These are phyloP conservation scores for Fonsecaea monophora DNA, from an alignment of 2,329 filamentous ascomycete genomes.

Conservation along the genomic window DNA sequence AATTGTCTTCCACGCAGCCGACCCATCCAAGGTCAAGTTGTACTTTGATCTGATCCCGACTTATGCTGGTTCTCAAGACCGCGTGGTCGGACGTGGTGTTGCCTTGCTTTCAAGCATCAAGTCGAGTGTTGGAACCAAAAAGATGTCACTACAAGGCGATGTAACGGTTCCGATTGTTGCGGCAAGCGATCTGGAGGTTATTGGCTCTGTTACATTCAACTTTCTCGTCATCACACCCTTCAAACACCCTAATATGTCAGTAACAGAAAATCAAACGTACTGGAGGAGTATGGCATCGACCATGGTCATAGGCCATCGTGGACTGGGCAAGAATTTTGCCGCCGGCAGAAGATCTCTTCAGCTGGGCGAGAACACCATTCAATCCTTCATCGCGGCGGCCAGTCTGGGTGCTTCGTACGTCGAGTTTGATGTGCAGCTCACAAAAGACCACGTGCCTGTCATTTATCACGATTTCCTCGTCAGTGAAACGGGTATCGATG, in stretches of 20 bases:
- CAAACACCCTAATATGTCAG: slow-evolving; percentile 88
- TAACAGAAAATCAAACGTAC: slow-evolving; percentile 89
- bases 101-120: slow-evolving; percentile 87
- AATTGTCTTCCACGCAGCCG: slow-evolving; percentile 82
- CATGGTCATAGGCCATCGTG: slow-evolving; percentile 77
- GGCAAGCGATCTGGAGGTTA: slow-evolving; percentile 81
- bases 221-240: slow-evolving; percentile 96
- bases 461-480: slow-evolving; percentile 99
- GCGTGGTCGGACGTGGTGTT: slow-evolving; percentile 84
- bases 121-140: slow-evolving; percentile 78
- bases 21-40: slow-evolving; percentile 81
- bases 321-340: slow-evolving; percentile 86
- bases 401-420: slow-evolving; percentile 82
- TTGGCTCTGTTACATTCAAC: slow-evolving; percentile 95
- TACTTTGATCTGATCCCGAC: slow-evolving; percentile 95
- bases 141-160: slow-evolving; percentile 92
- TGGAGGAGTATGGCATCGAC: slow-evolving; percentile 92
- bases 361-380: slow-evolving; percentile 93
- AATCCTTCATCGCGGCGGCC: slow-evolving; percentile 93
- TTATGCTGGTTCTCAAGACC: slow-evolving; percentile 81
- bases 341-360: slow-evolving; percentile 84
- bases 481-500: slow-evolving; percentile 96
- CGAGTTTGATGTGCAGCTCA: slow-evolving; percentile 88
- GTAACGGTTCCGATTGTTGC: slow-evolving; percentile 90
- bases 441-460: slow-evolving; percentile 97